Conservation (phyloP, 345 rosid genomes). For the Excoecaria agallocha region DNA sequence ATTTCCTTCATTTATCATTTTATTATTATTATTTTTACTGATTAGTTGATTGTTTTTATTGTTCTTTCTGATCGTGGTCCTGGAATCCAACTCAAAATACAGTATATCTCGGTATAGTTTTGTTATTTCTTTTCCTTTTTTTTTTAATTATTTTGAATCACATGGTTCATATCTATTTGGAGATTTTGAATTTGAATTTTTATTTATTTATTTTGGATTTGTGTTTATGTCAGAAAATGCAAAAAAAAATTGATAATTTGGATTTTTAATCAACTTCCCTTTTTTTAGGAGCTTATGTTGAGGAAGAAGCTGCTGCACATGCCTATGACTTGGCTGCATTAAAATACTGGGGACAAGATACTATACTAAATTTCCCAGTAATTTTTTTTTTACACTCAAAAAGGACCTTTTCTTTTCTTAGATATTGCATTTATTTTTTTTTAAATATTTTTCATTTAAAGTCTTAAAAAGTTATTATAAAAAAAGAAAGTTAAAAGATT, state of each 20-base stretch:
- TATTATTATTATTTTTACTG: not conserved
- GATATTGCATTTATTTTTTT: too few relatives aligned
- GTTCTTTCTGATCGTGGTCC: constrained; percentile 11
- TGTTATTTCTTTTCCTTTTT: not conserved
- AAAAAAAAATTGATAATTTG: too few relatives aligned
- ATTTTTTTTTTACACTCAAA: not conserved
- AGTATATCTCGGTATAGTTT: constrained; percentile 55
- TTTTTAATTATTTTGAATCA: not conserved
- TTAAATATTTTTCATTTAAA: too few relatives aligned
- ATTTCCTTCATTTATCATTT: not conserved
- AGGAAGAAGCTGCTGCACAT: constrained; percentile 91
- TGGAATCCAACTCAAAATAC: constrained; percentile 27
- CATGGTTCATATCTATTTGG: not conserved
- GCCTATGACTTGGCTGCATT: constrained; percentile 96
- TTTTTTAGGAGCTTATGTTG: constrained; percentile 74
- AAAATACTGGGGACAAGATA: constrained; percentile 87
- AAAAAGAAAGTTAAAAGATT: too few relatives aligned
- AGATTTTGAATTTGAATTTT: not conserved
- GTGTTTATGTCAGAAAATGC: too few relatives aligned
- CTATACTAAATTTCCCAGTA: constrained; percentile 89
- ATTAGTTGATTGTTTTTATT: not conserved
- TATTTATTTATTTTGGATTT: not conserved
- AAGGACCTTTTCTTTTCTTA: not conserved
- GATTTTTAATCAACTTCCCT: too few relatives aligned
- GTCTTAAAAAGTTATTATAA: not conserved